phyloP scores from a whole-genome alignment of 169 alveolate species.

The Plasmodium ovale region DNA sequence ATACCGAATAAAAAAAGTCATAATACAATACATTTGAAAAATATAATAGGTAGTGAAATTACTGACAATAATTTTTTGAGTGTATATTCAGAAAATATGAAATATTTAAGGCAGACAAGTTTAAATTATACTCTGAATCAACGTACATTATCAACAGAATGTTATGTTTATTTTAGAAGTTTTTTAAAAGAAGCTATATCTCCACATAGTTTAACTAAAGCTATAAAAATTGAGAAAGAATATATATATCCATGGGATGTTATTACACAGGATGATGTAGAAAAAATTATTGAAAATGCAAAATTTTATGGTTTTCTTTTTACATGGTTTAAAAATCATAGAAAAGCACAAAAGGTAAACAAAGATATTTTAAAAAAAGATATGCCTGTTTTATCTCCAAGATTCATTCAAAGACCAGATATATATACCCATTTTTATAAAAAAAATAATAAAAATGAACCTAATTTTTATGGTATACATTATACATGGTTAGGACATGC shows the following conservation, averaged over 20 bases:
- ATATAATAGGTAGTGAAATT: conserved; percentile 29
- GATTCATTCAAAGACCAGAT: conserved; percentile 50
- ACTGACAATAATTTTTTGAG: conserved; percentile 55
- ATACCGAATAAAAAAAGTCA: conserved; percentile 29
- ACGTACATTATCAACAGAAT: conserved; percentile 56
- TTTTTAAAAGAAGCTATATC: conserved; percentile 64
- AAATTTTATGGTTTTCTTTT: conserved; percentile 43
- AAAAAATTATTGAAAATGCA: conserved; percentile 54
- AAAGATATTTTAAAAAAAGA: conserved; percentile 32
- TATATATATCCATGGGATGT: conserved; percentile 73
- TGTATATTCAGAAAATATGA: conserved; percentile 49
- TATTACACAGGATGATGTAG: conserved; percentile 56
- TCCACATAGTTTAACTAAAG: conserved; percentile 68
- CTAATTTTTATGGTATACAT: conserved; percentile 67
- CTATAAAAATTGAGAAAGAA: conserved; percentile 63
- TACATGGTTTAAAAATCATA: conserved; percentile 72
- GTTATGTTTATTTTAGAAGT: conserved; percentile 63
- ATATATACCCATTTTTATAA: conserved; percentile 36
- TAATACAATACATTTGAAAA: conserved; percentile 56
- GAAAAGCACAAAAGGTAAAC: conserved; percentile 57
- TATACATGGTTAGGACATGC: conserved; percentile 76
- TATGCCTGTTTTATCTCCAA: conserved; percentile 63
- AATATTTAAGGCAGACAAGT: conserved; percentile 65
- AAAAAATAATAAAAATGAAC: conserved; percentile 16
- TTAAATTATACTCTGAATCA: conserved; percentile 37